A percentile compares a stretch with the other conserved stretches of the same genome.
Conservation (phyloP, 345 rosid genomes). For the Noccaea caerulescens region DNA sequence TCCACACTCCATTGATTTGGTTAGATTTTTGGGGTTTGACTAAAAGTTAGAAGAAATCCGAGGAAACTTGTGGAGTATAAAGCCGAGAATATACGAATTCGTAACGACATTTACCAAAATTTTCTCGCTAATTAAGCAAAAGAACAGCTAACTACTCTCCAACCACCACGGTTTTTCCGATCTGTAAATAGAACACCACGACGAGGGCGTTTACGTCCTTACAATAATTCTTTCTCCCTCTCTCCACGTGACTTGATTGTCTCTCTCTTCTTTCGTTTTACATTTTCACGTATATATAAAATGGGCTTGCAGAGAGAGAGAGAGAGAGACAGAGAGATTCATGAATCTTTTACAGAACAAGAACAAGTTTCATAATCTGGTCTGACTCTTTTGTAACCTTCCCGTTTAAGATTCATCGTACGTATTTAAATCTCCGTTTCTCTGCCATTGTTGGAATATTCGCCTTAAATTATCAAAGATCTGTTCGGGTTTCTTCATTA, state of each 20-base stretch:
- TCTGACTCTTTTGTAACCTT: conserved; percentile 38
- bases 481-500: neutral
- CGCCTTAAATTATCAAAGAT: conserved; percentile 15
- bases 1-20: conserved; percentile 27
- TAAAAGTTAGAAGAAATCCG: neutral
- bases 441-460: conserved; percentile 32
- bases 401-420: conserved; percentile 29
- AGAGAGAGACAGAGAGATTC: conserved; percentile 30
- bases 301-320: neutral
- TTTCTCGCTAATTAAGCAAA: conserved; percentile 29
- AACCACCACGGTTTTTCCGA: conserved; percentile 36
- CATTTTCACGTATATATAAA: conserved; percentile 10
- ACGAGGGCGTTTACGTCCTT: conserved; percentile 32
- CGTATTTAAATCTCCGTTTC: conserved; percentile 12
- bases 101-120: conserved; percentile 41
- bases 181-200: conserved; percentile 20
- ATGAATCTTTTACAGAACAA: conserved; percentile 44
- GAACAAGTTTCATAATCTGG: conserved; percentile 38
- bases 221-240: neutral
- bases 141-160: conserved; percentile 39
- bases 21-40: conserved; percentile 30
- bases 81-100: neutral
- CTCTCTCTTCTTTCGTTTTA: conserved; percentile 23
- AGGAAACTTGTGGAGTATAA: conserved; percentile 25
- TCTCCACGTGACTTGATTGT: conserved; percentile 43